Evolutionary conservation across 2,329 filamentous ascomycete genomes (phyloP), one percentile per base, ranked within the genome.

Genomic region (Beauveria sp.): DNA sequence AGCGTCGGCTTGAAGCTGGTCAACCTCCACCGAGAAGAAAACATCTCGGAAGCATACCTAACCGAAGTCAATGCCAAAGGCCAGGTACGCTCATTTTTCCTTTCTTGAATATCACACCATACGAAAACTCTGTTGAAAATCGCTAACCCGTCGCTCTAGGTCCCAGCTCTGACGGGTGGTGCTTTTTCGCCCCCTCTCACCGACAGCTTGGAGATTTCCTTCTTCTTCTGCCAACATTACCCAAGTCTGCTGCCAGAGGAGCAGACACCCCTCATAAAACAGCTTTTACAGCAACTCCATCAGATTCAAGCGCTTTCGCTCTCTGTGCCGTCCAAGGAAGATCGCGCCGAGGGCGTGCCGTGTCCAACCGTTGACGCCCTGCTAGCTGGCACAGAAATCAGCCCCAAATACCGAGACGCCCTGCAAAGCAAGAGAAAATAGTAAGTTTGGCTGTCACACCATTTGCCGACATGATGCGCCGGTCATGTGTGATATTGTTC

Each of bases 21-120:
- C 7, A 61, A 61, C n/a, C 20, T 61, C 26, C 59, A 61, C 40
- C 53, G 54, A 26, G 59, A 61, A 10, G 59, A 61, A 41, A 56
- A 61, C n/a, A 47, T 61, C 18, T 24, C 7, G 3, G 37, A 57
- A 44, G 59, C 51, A 3, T 61, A 57, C 20, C 54, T 61, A 3
- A 5, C 28, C 1, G 26, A 53, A 2, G 30, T 61, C 2, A 61
- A 61, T 28, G 24, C 53, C 2, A 61, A 61, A 24, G 59, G 59
- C 22, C 22, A 40, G 14, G 58, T 61, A 61, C 26, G 30, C 3
- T 26, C 16, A 8, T 16, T 7, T 37, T 16, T 8, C 4, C 9
- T 14, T 7, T 1, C 5, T 44, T 43, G 3, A 1, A 5, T 24
- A 24, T 24, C 1, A 24, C 22, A 24, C 22, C 22, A 24, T 24